These are phyloP conservation scores for Neofusicoccum parvum DNA, from an alignment of 2,329 filamentous ascomycete genomes.

Conservation along the genomic window DNA sequence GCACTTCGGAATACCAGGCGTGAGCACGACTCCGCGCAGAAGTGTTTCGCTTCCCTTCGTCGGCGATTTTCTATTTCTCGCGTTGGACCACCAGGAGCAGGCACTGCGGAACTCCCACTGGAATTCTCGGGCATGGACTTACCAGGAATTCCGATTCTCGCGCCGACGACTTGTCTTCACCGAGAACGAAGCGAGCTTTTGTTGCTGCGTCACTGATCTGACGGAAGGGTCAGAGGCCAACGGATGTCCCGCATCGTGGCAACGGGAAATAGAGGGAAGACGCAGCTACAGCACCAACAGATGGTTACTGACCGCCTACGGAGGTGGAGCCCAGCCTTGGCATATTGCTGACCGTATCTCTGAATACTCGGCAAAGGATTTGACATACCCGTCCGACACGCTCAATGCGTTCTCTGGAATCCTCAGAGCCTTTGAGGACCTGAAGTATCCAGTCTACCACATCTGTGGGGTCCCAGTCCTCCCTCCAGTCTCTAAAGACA, in stretches of 20 bases:
- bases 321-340: background rate
- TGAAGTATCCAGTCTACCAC: background rate
- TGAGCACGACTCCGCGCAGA: background rate
- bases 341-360: background rate
- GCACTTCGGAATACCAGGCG: conserved; percentile 41
- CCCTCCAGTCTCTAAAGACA: background rate
- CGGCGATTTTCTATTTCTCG: background rate
- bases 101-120: background rate
- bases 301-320: background rate
- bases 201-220: background rate
- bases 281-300: background rate
- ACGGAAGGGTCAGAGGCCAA: background rate
- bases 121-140: background rate
- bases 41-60: background rate
- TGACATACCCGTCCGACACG: background rate
- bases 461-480: background rate
- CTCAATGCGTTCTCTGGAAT: background rate
- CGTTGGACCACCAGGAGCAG: background rate
- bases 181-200: background rate
- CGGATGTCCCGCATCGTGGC: too few relatives aligned
- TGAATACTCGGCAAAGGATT: background rate
- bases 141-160: conserved; percentile 3
- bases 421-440: background rate
- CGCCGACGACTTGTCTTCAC: background rate
- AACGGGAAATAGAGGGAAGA: too few relatives aligned